Percentiles rank a stretch among this genome's conserved stretches.
phyloP scores from a whole-genome alignment of 176 grass and related monocot species.

The Musa itinerans region DNA sequence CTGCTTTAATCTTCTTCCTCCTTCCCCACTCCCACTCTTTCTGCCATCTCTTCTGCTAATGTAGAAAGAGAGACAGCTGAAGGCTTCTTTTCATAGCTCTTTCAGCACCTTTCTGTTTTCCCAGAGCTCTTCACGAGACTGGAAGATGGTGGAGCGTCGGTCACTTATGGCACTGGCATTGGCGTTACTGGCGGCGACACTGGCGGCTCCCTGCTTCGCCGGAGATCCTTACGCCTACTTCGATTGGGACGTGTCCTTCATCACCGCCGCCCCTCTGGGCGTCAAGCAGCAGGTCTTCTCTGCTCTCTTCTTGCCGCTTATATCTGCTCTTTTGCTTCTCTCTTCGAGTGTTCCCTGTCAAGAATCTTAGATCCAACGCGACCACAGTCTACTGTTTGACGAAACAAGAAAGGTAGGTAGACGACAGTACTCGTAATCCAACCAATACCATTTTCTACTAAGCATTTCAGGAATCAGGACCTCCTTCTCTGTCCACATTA shows the following conservation, averaged over 20 bases:
- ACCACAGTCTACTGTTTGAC: neutral
- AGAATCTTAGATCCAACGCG: neutral
- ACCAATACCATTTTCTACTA: no score
- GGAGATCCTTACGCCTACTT: slow-evolving; percentile 60
- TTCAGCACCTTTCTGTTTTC: no score
- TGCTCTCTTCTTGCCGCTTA: neutral
- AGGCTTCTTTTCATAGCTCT: no score
- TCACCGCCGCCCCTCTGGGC: slow-evolving; percentile 65
- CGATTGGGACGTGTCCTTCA: slow-evolving; percentile 82
- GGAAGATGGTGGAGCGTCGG: neutral
- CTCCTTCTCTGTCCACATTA: no score
- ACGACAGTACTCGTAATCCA: no score
- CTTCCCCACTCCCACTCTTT: no score
- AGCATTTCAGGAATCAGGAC: no score
- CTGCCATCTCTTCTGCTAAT: neutral
- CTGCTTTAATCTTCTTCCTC: no score
- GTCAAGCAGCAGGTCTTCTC: slow-evolving; percentile 56
- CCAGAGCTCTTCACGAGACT: no score
- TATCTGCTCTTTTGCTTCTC: neutral
- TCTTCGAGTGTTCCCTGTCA: neutral
- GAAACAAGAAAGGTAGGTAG: no score
- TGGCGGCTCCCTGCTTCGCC: slow-evolving; percentile 20
- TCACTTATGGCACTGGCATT: neutral
- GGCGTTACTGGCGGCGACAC: neutral
- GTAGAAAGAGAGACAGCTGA: no score